A percentile compares a stretch with the other conserved stretches of the same genome.
Evolutionary conservation across 2,329 filamentous ascomycete genomes (phyloP).

Genomic region (Verticillium klebahnii): DNA sequence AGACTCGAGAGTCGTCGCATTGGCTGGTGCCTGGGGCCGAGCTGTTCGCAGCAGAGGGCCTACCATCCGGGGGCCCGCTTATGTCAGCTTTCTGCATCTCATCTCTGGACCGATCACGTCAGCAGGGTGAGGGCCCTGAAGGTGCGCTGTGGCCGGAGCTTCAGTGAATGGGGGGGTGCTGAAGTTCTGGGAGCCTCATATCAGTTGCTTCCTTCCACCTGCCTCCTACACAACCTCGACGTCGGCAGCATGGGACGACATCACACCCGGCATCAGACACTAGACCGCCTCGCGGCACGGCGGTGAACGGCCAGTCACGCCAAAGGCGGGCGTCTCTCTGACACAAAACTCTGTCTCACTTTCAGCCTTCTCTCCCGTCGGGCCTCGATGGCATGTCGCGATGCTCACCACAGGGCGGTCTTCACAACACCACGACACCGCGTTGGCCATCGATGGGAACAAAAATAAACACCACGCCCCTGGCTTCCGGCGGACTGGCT

Average conservation of each 20-base stretch:
- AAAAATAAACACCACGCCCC: too few relatives aligned
- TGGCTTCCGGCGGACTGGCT: not conserved
- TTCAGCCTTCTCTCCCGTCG: not conserved
- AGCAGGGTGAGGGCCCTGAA: too few relatives aligned
- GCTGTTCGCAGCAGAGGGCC: not conserved
- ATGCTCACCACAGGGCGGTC: not conserved
- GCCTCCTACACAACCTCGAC: not conserved
- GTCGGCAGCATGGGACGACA: not conserved
- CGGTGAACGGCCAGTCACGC: not conserved
- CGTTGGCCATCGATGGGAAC: not conserved
- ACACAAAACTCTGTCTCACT: not conserved
- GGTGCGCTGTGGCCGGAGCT: too few relatives aligned
- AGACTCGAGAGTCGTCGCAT: not conserved
- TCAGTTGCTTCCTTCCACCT: too few relatives aligned
- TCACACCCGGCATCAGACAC: not conserved
- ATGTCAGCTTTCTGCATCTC: not conserved
- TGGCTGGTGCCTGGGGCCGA: not conserved
- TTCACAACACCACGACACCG: not conserved
- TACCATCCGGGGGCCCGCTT: not conserved
- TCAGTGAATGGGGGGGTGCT: too few relatives aligned
- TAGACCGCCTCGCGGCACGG: not conserved
- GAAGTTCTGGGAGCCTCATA: too few relatives aligned
- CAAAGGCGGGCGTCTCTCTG: not conserved
- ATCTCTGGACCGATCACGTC: too few relatives aligned
- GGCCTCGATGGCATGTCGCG: not conserved